A percentile compares a stretch with the other conserved stretches of the same genome.
phyloP scores from a whole-genome alignment of 2,329 filamentous ascomycete genomes.

The Apiospora koreana region DNA sequence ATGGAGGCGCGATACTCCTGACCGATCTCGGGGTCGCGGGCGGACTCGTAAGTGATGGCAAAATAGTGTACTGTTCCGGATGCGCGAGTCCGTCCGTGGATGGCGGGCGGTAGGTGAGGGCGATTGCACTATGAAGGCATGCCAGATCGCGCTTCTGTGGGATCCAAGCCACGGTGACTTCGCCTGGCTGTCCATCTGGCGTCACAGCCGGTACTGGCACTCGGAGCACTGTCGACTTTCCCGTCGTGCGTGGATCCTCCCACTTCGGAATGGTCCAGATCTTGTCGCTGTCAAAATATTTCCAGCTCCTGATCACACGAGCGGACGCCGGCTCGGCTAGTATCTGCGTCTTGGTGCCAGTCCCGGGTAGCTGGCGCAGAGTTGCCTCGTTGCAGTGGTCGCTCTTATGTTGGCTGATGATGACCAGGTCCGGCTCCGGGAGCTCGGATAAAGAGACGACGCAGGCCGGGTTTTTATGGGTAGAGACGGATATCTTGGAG shows the following conservation, averaged over 20 bases:
- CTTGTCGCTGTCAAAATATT: slow-evolving; percentile 61
- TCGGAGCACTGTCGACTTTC: slow-evolving; percentile 37
- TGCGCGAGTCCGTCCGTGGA: slow-evolving; percentile 24
- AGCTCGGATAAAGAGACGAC: slow-evolving; percentile 52
- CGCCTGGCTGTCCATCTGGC: slow-evolving; percentile 56
- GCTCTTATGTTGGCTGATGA: slow-evolving; percentile 49
- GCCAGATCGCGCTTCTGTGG: slow-evolving; percentile 61
- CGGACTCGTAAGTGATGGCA: slow-evolving; percentile 27
- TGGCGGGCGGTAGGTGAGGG: slow-evolving; percentile 70
- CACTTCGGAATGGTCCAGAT: slow-evolving; percentile 47
- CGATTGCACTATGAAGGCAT: slow-evolving; percentile 66
- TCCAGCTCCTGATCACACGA: slow-evolving; percentile 66
- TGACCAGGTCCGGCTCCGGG: slow-evolving; percentile 45
- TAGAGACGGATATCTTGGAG: slow-evolving; percentile 60
- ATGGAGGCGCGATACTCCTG: slow-evolving; percentile 16
- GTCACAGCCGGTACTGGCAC: slow-evolving; percentile 56
- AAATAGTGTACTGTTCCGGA: not conserved
- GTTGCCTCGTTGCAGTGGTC: slow-evolving; percentile 74
- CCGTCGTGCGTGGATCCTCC: slow-evolving; percentile 40
- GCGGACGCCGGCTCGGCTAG: slow-evolving; percentile 67
- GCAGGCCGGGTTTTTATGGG: slow-evolving; percentile 55
- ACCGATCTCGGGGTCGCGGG: slow-evolving; percentile 30
- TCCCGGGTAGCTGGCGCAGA: slow-evolving; percentile 60
- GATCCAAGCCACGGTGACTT: slow-evolving; percentile 72
- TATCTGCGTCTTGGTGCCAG: slow-evolving; percentile 59